Evolutionary conservation across 176 grass and related monocot species (phyloP), one percentile per base, ranked within the genome.

Genomic region (Luzula sylvatica): DNA sequence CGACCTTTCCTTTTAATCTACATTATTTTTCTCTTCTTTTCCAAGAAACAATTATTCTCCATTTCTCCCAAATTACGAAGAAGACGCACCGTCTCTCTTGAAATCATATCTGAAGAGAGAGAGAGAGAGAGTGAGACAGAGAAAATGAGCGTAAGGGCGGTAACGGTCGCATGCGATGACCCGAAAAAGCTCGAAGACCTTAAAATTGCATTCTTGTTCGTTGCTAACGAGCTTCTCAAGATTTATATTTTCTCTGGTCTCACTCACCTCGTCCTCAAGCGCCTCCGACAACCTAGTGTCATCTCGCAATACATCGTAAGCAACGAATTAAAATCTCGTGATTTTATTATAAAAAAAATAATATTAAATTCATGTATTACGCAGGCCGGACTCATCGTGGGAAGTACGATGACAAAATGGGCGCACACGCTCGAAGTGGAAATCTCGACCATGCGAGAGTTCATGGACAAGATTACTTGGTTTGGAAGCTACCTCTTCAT

Each of bases 201-300:
- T 46, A 63, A 69, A 40, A 72, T 44, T 49, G 27, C 70, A 19
- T 3, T 82, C 26, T 42, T 74, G 52, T 75, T 42, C 38, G 15
- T 82, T 50, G 60, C 52, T 30, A 49, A 71, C 26, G 40, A 82
- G 42, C 82, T 82, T 45, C 41, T 52, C 55, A 11, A 53, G 19
- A 20, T 84, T 8, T 69, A 84, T 21, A 15, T 56, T 46, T 52
- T 84, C 28, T 83, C 80, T 8, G 55, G 61, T 47, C 3, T 81
- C 48, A 63, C 80, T 38, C 80, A 90, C 53, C 43, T 42, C 38
- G 22, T 24, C 32, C 86, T 84, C 30, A 61, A 61, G 3, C 71
- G 76, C 69, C 17, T 90, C n/a, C 75, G 66, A 11, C 80, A 90
- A 38, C 86, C 80, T 13, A 80, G 75, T 57, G 50, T 76, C 54